Base-by-base conservation (phyloP, 1,284 basidiomycete genomes). In the Leccinum fuscescens region DNA sequence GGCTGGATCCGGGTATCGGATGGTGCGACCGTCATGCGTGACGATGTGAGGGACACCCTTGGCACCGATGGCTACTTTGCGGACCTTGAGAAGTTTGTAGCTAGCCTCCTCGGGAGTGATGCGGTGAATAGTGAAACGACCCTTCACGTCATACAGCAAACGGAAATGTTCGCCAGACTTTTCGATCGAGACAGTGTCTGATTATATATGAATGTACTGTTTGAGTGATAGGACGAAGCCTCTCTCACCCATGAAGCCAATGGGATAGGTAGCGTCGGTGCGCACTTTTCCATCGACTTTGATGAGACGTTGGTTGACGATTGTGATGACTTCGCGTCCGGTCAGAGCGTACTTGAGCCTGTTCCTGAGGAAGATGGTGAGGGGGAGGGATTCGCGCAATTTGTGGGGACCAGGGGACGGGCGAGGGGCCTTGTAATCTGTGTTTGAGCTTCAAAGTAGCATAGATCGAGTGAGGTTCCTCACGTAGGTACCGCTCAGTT, bases 111-210 rank as follows among this genome's bases (percentile, higher is more conserved):
- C 97, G 56, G 92, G 86, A 67, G 95, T 96, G 86, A 99, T 99
- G 75, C 97, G 94, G 87, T 99, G 96, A 79, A 99, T 96, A 67
- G 95, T 93, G 85, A 99, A 99, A 71, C 96, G 96, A 69, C 96
- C 95, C 86, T 99, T 99, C 80, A 98, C 89, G 76, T 99, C 97
- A 86, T 99, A 99, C 56, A 99, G 86, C 69, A 99, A 88, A 78
- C 96, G 96, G 92, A 99, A 99, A 85, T 98, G 92, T 82, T 99
- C 96, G 80, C 93, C 94, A 54, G 96, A 98, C 79, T 96, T 96
- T 81, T 99, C 97, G 69, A 99, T 94, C 62, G 94, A 88, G 77
- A 99, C 86, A 64, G 98, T 96, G 79, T 99, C 95, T 95, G 62
- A 9, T 9, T 4, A 15, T 29, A 59, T 15, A 27, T 66, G 15